Base-by-base conservation (phyloP, 2,329 filamentous ascomycete genomes). In the Talaromyces albobiverticillius region DNA sequence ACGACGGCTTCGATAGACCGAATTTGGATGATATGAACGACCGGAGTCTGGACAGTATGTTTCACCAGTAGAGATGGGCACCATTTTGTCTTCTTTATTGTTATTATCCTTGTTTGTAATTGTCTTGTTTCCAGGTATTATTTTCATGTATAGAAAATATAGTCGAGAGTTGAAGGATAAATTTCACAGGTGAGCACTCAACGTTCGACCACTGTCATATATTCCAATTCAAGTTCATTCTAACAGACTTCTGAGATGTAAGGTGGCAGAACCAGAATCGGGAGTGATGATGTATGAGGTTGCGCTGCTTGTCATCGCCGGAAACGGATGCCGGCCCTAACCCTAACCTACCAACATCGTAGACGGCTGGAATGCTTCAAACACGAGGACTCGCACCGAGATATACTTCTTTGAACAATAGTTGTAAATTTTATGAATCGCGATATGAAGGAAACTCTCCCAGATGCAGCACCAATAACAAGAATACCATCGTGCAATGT, bases 271-370 rank as follows among this genome's bases (percentile, higher is more conserved):
- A 16, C 36, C 36, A 40, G 8, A 22, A 14, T 16, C 13, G 11
- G 23, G 38, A 31, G 23, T 46, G 31, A 52, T 52, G 50, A 45
- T 46, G 47, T 50, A 50, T 50, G 47, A 50, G 26, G 36, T 31
- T 23, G 41, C 41, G 26, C 26, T 29, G 26, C 46, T 32, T 22
- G 48, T 51, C 48, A 55, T 55, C 47, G 53, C 53, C 53, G 53
- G 53, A 55, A 55, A 51, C 53, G 53, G 53, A 43, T 18, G 47
- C 42, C 53, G 47, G 41, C 32, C 42, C 26, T 47, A 55, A 25
- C 42, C 53, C 45, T 43, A 54, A 29, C 38, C 18, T 29, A 20
- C 16, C 22, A 25, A 31, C 29, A 42, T 5, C 40, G n/a, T 42
- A 42, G 13, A 16, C 25, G 16, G n/a, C 10, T n/a, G 25, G 29